Conservation (phyloP, 345 rosid species). For the Eutrema yunnanense region DNA sequence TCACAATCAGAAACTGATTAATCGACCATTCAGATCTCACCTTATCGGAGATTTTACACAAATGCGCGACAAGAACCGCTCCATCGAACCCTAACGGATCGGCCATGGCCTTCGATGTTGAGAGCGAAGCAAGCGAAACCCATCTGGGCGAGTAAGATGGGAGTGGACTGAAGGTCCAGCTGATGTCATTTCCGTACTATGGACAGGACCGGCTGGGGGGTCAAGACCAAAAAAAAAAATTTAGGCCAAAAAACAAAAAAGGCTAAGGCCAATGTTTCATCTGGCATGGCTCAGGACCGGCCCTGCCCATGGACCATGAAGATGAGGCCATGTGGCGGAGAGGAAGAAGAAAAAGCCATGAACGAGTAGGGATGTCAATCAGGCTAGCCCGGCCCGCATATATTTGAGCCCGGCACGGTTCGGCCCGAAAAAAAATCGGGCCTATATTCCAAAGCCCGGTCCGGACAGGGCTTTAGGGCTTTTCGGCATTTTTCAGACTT, state of each 20-base stretch:
- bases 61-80: constrained; percentile 69
- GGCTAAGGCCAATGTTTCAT: no score
- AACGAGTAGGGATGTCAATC: neutral
- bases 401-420: no score
- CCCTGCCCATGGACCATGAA: constrained; percentile 61
- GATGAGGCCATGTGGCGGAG: constrained; percentile 56
- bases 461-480: no score
- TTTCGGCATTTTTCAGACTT: no score
- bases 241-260: no score
- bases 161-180: constrained; percentile 71
- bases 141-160: constrained; percentile 63
- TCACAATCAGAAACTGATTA: constrained; percentile 41
- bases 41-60: constrained; percentile 79
- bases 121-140: constrained; percentile 78
- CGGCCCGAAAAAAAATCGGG: no score
- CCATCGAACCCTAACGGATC: constrained; percentile 60
- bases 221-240: no score
- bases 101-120: constrained; percentile 86
- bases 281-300: no score
- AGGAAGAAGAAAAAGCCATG: constrained; percentile 46
- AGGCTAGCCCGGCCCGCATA: no score
- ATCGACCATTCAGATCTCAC: constrained; percentile 75
- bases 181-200: constrained; percentile 61
- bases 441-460: no score
- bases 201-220: no score